A percentile compares a stretch with the other conserved stretches of the same genome.
Conservation (phyloP, 2,329 filamentous ascomycete species). For the Akanthomyces lecanii region DNA sequence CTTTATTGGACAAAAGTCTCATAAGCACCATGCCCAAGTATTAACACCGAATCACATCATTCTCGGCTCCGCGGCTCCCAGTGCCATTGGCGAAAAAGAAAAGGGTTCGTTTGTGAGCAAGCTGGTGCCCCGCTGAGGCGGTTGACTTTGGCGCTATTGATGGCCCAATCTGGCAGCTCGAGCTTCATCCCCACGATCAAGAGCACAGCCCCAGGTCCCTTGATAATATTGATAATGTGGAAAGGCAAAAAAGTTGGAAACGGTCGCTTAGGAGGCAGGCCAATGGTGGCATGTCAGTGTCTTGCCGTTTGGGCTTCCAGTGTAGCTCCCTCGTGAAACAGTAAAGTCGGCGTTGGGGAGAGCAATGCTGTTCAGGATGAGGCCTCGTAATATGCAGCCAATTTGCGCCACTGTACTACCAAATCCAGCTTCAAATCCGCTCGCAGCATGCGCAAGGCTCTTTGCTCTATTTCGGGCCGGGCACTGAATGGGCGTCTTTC, state of each 20-base stretch:
- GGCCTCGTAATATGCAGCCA: too few relatives aligned
- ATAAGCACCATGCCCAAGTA: neutral
- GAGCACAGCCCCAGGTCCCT: neutral
- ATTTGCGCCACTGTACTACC: too few relatives aligned
- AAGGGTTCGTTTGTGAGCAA: neutral
- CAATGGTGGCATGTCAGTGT: too few relatives aligned
- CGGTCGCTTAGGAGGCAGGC: neutral
- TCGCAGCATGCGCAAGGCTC: too few relatives aligned
- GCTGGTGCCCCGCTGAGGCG: conserved; percentile 1
- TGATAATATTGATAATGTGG: neutral
- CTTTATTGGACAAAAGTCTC: neutral
- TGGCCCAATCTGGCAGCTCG: conserved; percentile 1
- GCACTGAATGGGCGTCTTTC: too few relatives aligned
- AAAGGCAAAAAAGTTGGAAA: neutral
- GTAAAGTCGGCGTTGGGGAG: too few relatives aligned
- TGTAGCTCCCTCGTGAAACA: too few relatives aligned
- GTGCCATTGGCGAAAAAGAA: too few relatives aligned
- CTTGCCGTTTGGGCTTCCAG: too few relatives aligned
- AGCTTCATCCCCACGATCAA: neutral
- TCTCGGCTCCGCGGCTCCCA: neutral
- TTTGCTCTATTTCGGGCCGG: too few relatives aligned
- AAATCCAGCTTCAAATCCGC: too few relatives aligned
- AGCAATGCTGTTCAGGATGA: too few relatives aligned
- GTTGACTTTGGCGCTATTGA: conserved; percentile 9
- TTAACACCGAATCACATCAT: neutral